Percentiles rank a stretch among this genome's conserved stretches.
phyloP scores from a whole-genome alignment of 306 rosid species.

The Vigna radiata region DNA sequence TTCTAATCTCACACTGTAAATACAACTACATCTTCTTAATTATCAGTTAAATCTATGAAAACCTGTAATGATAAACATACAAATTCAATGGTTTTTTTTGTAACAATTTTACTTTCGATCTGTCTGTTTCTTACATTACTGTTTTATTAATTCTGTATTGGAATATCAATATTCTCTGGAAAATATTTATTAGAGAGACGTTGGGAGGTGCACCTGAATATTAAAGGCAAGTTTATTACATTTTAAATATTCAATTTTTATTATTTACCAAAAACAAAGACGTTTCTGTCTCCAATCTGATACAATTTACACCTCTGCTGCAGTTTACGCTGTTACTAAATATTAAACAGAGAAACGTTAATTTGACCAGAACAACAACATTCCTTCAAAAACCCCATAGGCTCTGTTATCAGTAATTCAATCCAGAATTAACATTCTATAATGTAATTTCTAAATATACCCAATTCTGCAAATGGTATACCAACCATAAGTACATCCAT shows the following conservation, averaged over 20 bases:
- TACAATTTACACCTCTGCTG: background rate
- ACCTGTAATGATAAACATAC: background rate
- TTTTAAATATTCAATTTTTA: background rate
- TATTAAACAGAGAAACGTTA: too few species aligned
- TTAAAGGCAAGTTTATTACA: background rate
- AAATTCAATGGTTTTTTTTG: background rate
- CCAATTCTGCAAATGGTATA: background rate
- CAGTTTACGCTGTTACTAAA: background rate
- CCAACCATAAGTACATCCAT: background rate
- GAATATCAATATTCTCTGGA: background rate
- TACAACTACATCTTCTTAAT: background rate
- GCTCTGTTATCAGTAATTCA: too few species aligned
- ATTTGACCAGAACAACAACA: too few species aligned
- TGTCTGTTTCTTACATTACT: background rate
- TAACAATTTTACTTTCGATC: background rate
- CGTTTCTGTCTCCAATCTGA: background rate
- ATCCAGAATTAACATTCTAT: background rate
- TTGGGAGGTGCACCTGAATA: slow-evolving; percentile 8
- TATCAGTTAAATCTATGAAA: background rate
- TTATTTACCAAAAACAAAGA: background rate
- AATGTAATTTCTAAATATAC: slow-evolving; percentile 17
- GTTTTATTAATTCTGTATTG: background rate
- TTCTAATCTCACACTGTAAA: slow-evolving; percentile 1
- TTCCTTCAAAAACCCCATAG: background rate
- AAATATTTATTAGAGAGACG: slow-evolving; percentile 7